Conservation (phyloP, 257 asterid species). For the Nicotiana obtusifolia region DNA sequence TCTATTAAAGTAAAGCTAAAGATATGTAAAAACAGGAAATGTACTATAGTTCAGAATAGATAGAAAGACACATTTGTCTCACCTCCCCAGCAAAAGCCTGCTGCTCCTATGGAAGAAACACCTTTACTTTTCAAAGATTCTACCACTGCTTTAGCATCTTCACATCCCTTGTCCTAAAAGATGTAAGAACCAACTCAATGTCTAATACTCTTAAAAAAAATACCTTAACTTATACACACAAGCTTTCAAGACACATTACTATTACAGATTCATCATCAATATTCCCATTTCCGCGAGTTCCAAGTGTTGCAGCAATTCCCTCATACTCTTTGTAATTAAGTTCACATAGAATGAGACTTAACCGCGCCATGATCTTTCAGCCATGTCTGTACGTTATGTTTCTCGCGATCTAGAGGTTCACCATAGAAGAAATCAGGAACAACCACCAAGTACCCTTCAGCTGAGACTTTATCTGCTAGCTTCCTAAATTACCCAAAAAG, state of each 20-base stretch:
- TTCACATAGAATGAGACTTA: slow-evolving; percentile 4
- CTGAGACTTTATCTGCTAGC: slow-evolving; percentile 63
- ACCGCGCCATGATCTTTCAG: slow-evolving; percentile 37
- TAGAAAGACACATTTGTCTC: background rate
- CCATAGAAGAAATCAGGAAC: slow-evolving; percentile 76
- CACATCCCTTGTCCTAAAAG: slow-evolving; percentile 53
- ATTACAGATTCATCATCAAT: no score
- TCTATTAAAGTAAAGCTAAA: background rate
- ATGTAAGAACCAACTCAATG: no score
- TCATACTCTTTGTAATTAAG: background rate
- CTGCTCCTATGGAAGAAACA: slow-evolving; percentile 48
- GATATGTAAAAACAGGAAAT: background rate
- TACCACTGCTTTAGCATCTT: slow-evolving; percentile 50
- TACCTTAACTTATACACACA: no score
- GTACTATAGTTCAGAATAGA: background rate
- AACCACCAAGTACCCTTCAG: slow-evolving; percentile 47
- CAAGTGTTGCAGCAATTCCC: background rate
- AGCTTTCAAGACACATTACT: no score
- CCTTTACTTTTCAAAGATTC: slow-evolving; percentile 51
- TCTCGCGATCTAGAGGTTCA: slow-evolving; percentile 39
- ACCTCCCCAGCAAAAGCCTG: slow-evolving; percentile 93
- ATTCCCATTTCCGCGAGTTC: no score
- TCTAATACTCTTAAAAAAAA: no score
- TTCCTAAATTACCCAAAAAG: slow-evolving; percentile 32
- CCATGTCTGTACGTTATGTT: slow-evolving; percentile 31